phyloP scores from a whole-genome alignment of 1,139 yeast species.

The Saccharomyces hybrid region DNA sequence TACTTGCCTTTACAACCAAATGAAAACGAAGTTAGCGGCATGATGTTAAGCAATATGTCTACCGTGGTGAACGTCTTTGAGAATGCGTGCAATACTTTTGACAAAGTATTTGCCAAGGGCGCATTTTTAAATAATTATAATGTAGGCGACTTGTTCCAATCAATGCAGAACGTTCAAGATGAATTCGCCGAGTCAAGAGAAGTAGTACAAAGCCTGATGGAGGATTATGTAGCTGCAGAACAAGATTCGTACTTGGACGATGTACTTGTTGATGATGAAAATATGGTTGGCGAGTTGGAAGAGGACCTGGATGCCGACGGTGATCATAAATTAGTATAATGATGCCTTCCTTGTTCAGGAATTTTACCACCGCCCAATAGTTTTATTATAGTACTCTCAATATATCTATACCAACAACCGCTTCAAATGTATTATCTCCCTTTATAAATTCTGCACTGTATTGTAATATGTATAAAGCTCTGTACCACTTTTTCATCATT shows the following conservation, averaged over 20 bases:
- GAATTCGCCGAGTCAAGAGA: slow-evolving; percentile 79
- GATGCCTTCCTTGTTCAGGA: background rate
- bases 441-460: background rate
- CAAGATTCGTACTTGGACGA: slow-evolving; percentile 42
- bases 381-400: background rate
- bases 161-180: slow-evolving; percentile 46
- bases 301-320: slow-evolving; percentile 30
- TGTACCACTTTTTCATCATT: background rate
- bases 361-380: background rate
- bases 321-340: background rate
- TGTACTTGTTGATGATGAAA: slow-evolving; percentile 32
- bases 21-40: slow-evolving; percentile 46
- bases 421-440: background rate
- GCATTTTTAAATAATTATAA: slow-evolving; percentile 82
- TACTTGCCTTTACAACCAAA: slow-evolving; percentile 32
- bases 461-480: background rate
- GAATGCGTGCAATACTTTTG: slow-evolving; percentile 68
- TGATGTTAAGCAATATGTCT: slow-evolving; percentile 73
- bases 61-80: slow-evolving; percentile 59
- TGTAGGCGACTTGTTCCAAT: slow-evolving; percentile 43
- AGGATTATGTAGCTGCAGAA: slow-evolving; percentile 63
- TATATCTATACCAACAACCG: background rate
- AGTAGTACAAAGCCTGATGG: slow-evolving; percentile 56
- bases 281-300: slow-evolving; percentile 27
- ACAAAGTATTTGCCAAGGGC: slow-evolving; percentile 64